Evolutionary conservation across 805 yeast genomes (phyloP), one percentile per base, ranked within the genome.

Genomic region (Myxozyma geophila): DNA sequence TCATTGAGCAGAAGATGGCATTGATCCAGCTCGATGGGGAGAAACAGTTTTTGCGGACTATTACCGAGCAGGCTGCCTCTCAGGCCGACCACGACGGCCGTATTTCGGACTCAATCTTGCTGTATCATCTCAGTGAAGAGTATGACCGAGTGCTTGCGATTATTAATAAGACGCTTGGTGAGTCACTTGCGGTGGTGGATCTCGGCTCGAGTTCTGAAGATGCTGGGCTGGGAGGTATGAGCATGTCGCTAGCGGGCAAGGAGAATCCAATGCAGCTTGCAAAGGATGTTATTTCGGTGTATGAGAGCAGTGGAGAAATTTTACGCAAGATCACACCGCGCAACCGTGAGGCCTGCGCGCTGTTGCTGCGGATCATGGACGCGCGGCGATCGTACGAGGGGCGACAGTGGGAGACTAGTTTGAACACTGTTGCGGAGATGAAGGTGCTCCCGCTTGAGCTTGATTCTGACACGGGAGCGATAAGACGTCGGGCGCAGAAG

Each of bases 41-140:
- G 64, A 80, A 81, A 21, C 84, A 83, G 62, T 93, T 84, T 72
- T 79, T 89, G 68, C 82, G 81, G 66, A 83, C 83, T 63, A 91
- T 93, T 48, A 87, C 95, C 2, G 96, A 89, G 73, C 86, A 85
- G 64, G 92, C 96, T 36, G 98, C 98, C 2, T 81, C 81, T 50
- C 85, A 85, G 69, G 96, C 97, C 15, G 95, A 90, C 71, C 95
- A 90, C 70, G 98, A 92, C 71, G 98, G 98, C 7, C 83, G 96
- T 72, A 81, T 85, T 13, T 85, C 87, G 66, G 98, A 95, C 73
- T 90, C 97, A 19, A 82, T 95, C 65, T 79, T 90, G 62, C 81
- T 95, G 59, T 93, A 90, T 74, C 97, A 92, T 76, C 82, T 93
- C 68, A 85, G 96, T 54, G 96, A 90, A 76, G 96, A 92, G 70